phyloP scores from a whole-genome alignment of 305 asterid genomes.

The Withania somnifera region DNA sequence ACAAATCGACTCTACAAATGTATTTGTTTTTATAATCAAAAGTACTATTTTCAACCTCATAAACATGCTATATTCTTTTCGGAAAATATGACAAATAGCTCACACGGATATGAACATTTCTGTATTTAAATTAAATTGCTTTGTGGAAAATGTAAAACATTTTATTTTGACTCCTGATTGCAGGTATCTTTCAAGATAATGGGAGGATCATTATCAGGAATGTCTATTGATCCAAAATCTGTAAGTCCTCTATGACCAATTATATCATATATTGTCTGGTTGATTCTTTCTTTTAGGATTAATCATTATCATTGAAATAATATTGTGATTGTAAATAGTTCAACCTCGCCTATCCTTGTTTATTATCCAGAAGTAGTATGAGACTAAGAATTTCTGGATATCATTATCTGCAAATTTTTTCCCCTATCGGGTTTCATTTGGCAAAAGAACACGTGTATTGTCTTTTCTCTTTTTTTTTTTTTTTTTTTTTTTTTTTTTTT shows the following conservation, averaged over 20 bases:
- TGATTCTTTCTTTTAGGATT: background rate
- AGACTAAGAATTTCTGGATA: background rate
- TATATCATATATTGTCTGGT: background rate
- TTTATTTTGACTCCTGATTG: constrained; percentile 4
- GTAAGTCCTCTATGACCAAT: constrained; percentile 33
- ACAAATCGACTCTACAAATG: background rate
- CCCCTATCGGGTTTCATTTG: background rate
- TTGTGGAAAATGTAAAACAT: background rate
- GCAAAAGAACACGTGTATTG: background rate
- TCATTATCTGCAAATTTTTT: background rate
- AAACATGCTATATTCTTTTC: background rate
- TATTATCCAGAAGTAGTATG: background rate
- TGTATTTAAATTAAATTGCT: background rate
- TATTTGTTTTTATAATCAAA: background rate
- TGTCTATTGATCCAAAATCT: constrained; percentile 85
- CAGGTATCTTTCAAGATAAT: constrained; percentile 93
- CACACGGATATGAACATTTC: background rate
- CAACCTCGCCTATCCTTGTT: background rate
- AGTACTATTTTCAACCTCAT: background rate
- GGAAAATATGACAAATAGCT: background rate
- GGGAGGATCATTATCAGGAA: constrained; percentile 79
- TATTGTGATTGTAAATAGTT: background rate
- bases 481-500: background rate
- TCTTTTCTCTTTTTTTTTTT: background rate
- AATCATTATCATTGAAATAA: background rate